These are phyloP conservation scores for Lablab purpureus DNA, from an alignment of 306 rosid species.

Conservation along the genomic window DNA sequence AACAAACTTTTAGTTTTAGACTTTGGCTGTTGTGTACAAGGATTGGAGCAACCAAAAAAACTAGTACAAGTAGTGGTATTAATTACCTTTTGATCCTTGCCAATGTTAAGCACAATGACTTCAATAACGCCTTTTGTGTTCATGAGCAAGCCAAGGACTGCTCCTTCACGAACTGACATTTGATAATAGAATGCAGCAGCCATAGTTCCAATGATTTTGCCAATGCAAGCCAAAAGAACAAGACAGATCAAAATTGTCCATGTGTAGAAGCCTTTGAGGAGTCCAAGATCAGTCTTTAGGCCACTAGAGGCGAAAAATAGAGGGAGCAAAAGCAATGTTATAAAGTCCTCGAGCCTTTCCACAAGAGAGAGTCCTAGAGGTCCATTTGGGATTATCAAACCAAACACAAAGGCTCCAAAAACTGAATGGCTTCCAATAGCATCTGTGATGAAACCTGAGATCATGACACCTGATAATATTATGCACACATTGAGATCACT, in stretches of 20 bases:
- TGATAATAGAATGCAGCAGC: constrained; percentile 58
- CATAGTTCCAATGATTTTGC: constrained; percentile 77
- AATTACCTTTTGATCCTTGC: constrained; percentile 82
- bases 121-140: constrained; percentile 93
- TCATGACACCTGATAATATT: constrained; percentile 84
- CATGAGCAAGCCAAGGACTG: constrained; percentile 86
- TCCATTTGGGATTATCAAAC: constrained; percentile 79
- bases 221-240: constrained; percentile 61
- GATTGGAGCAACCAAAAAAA: no score
- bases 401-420: constrained; percentile 90
- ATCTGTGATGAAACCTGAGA: constrained; percentile 85
- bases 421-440: constrained; percentile 86
- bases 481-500: constrained; percentile 75
- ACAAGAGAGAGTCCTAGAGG: constrained; percentile 79
- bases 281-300: constrained; percentile 64
- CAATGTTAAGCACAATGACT: constrained; percentile 80
- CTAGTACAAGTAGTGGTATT: neutral
- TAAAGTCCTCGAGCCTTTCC: constrained; percentile 89
- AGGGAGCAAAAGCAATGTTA: constrained; percentile 82
- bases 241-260: constrained; percentile 61
- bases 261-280: constrained; percentile 30
- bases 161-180: constrained; percentile 72
- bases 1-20: no score
- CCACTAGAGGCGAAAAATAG: constrained; percentile 89
- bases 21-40: no score